Conservation (phyloP, 2,329 filamentous ascomycete species). For the Lecanosticta acicola region DNA sequence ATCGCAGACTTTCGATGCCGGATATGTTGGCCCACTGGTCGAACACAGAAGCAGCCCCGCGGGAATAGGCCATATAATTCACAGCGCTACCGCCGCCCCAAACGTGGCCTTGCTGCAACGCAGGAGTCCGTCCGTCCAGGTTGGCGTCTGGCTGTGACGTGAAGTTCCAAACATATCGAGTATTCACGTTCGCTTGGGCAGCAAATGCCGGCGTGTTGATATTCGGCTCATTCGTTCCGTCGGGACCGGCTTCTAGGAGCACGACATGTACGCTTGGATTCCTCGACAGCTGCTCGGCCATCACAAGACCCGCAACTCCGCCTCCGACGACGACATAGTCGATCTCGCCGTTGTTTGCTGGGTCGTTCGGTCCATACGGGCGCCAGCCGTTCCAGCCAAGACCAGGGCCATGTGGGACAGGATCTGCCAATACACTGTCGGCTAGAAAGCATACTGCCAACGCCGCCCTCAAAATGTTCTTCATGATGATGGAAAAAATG, state of each 20-base stretch:
- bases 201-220: constrained; percentile 27
- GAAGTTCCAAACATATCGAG: constrained; percentile 8
- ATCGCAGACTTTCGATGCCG: constrained; percentile 6
- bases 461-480: too few species aligned
- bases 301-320: constrained; percentile 10
- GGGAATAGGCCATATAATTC: constrained; percentile 10
- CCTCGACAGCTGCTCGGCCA: constrained; percentile 10
- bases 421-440: too few species aligned
- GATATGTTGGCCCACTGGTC: constrained; percentile 13
- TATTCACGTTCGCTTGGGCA: background rate
- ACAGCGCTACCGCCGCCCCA: constrained; percentile 10
- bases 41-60: constrained; percentile 8
- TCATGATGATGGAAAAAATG: too few species aligned
- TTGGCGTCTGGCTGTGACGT: constrained; percentile 5
- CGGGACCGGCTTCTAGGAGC: constrained; percentile 19
- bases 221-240: constrained; percentile 2
- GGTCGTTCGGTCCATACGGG: background rate
- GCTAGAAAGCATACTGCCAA: too few species aligned
- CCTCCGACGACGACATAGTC: constrained; percentile 19
- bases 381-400: background rate
- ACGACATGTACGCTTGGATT: constrained; percentile 14
- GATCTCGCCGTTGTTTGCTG: background rate
- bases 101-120: constrained; percentile 3
- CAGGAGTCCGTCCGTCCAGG: constrained; percentile 5
- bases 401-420: background rate